phyloP scores from a whole-genome alignment of 495 filamentous ascomycete species.

The Oidiodendron maius region DNA sequence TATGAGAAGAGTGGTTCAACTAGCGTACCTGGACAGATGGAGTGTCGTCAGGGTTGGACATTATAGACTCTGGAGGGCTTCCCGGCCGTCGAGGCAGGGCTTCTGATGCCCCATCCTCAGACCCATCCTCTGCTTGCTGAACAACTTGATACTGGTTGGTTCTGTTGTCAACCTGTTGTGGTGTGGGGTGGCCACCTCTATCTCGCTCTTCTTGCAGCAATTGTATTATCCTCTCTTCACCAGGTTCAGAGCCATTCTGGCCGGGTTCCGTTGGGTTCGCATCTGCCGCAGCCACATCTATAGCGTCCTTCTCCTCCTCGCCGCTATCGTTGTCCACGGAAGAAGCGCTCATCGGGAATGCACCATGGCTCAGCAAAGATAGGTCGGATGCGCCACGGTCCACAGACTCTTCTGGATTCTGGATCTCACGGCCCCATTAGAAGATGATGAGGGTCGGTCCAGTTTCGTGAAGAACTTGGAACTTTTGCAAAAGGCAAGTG shows the following conservation, averaged over 20 bases:
- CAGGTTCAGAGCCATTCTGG: slow-evolving; percentile 12
- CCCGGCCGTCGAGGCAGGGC: slow-evolving; percentile 16
- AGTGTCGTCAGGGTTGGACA: slow-evolving; percentile 81
- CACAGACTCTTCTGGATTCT: slow-evolving; percentile 6
- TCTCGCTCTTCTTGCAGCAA: slow-evolving; percentile 36
- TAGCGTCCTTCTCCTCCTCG: slow-evolving; percentile 32
- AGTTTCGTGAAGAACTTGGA: no score
- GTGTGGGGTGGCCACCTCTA: slow-evolving; percentile 25
- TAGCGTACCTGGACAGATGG: slow-evolving; percentile 73
- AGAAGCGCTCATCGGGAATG: slow-evolving; percentile 43
- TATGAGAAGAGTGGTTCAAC: background rate
- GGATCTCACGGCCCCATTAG: slow-evolving; percentile 9
- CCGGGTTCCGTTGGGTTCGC: slow-evolving; percentile 13
- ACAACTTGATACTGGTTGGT: slow-evolving; percentile 40
- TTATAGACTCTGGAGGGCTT: slow-evolving; percentile 43
- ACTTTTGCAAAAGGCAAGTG: no score
- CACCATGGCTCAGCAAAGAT: slow-evolving; percentile 19
- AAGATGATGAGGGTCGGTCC: no score
- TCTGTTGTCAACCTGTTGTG: slow-evolving; percentile 23
- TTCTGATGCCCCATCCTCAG: slow-evolving; percentile 35
- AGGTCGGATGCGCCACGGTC: slow-evolving; percentile 16
- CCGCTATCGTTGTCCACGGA: slow-evolving; percentile 40
- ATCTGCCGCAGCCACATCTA: background rate
- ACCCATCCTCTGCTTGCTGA: slow-evolving; percentile 35
- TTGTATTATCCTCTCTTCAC: slow-evolving; percentile 32